Percentiles rank a stretch among this genome's conserved stretches.
Evolutionary conservation across 768 basidiomycete species (phyloP).

Genomic region (Termitomyces heimii): DNA sequence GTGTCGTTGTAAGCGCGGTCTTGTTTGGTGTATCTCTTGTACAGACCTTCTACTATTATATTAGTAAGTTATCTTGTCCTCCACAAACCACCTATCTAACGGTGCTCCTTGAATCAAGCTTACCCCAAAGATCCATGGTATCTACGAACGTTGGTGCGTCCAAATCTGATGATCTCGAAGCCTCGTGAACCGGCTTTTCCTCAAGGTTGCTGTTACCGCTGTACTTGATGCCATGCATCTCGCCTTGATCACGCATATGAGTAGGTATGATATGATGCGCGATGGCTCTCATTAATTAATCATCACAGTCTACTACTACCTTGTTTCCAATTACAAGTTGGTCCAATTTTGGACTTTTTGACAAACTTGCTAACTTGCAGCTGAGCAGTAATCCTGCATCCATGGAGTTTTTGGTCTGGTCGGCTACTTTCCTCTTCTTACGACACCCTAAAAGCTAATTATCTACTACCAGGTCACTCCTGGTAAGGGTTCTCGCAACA

Average conservation of each 20-base stretch:
- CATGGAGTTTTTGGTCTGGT: constrained; percentile 23
- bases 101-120: neutral
- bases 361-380: neutral
- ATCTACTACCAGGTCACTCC: constrained; percentile 26
- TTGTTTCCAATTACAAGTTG: constrained; percentile 15
- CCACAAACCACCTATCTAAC: neutral
- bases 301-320: constrained; percentile 14
- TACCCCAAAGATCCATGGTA: constrained; percentile 16
- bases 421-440: neutral
- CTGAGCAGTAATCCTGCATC: constrained; percentile 16
- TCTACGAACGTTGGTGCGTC: constrained; percentile 9
- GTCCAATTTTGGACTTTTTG: neutral
- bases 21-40: constrained; percentile 16
- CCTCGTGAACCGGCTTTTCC: neutral
- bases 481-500: constrained; percentile 21
- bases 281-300: neutral
- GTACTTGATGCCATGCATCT: constrained; percentile 43
- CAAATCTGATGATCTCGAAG: neutral
- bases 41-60: constrained; percentile 17
- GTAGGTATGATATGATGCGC: constrained; percentile 20
- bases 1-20: constrained; percentile 15
- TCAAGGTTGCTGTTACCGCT: constrained; percentile 34
- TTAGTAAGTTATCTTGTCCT: constrained; percentile 3
- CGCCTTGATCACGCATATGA: constrained; percentile 37
- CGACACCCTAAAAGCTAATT: neutral